Evolutionary conservation across 768 basidiomycete genomes (phyloP), one percentile per base, ranked within the genome.

Genomic region (Suillus cothurnatus): DNA sequence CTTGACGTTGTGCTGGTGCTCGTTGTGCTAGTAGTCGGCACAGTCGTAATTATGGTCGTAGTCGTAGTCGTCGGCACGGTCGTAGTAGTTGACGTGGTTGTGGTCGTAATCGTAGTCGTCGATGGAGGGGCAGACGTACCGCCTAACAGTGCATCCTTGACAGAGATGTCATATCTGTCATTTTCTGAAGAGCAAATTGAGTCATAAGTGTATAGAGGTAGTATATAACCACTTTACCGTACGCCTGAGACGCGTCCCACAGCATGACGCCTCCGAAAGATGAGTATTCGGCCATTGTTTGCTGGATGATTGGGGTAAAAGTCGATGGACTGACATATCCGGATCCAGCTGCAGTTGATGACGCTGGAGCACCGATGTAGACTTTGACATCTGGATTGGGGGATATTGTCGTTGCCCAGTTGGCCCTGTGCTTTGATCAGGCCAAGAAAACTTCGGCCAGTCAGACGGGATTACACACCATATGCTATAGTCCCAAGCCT

Each of bases 181-280:
- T 84, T 85, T 8, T 82, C 83, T 79, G 63, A 39, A 31, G 45
- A 26, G n/a, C 2, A 38, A 32, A 61, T n/a, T 23, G 31, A 55
- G 32, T 34, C 32, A 23, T 4, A n/a, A 26, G 34, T 49, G 34
- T 2, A 39, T 32, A 31, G 8, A 39, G 23, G 15, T 12, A 59
- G 12, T 5, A 12, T 14, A 21, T 26, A 43, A 52, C 21, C 12
- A 23, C 47, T 45, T 31, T 4, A 83, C 83, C 73, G 43, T 80
- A 78, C 5, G 83, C 83, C 72, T 83, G 79, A 9, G 81, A 84
- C 3, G 76, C 79, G 64, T 82, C 82, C 80, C 80, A 83, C 49
- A 76, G 49, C 75, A 76, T 71, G 36, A 82, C 76, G 9, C 83
- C 83, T 0, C 83, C 83, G 71, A 84, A 84, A 14, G 81, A 81